Evolutionary conservation across 129 eudicot genomes (phyloP).

Genomic region (Mikania micrantha): DNA sequence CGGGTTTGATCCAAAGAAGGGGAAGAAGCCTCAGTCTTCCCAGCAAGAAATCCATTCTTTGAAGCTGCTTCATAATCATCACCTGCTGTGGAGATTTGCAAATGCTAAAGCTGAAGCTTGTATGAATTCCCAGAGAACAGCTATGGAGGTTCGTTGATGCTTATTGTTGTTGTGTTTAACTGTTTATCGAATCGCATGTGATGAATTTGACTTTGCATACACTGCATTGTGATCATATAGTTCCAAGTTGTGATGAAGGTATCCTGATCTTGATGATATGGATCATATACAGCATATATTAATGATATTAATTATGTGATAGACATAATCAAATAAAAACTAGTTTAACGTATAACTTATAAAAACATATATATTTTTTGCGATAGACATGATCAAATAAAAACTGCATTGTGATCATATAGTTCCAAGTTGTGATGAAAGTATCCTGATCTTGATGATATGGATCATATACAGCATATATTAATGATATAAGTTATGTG

Average conservation of each 20-base stretch:
- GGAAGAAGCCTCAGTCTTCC: conserved; percentile 38
- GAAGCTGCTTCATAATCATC: conserved; percentile 61
- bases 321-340: too few relatives aligned
- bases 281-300: neutral
- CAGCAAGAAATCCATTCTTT: conserved; percentile 60
- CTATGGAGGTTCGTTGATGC: conserved; percentile 61
- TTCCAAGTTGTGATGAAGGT: neutral
- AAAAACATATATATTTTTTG: too few relatives aligned
- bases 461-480: neutral
- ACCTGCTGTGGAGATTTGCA: conserved; percentile 67
- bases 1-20: conserved; percentile 42
- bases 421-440: neutral
- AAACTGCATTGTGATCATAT: neutral
- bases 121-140: conserved; percentile 41
- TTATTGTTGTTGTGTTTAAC: neutral
- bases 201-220: neutral
- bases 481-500: neutral
- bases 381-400: too few relatives aligned
- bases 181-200: neutral
- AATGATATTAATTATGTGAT: neutral
- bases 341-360: too few relatives aligned
- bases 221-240: neutral
- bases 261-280: neutral
- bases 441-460: neutral
- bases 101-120: conserved; percentile 79